Conservation (phyloP, 2,329 filamentous ascomycete genomes). For the Fusarium lyarnte region DNA sequence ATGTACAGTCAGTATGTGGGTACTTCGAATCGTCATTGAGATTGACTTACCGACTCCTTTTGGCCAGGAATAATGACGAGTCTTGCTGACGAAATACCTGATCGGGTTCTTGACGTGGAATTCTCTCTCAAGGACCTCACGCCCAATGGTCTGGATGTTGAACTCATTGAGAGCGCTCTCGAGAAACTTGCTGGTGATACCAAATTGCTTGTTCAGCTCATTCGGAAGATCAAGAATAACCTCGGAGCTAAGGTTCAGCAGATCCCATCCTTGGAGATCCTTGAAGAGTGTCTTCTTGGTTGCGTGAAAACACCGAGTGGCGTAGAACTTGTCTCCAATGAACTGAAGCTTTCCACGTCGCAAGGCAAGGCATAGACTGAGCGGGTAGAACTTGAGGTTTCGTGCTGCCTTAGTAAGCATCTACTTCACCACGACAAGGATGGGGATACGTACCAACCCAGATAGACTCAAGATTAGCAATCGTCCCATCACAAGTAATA, state of each 20-base stretch:
- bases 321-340: slow-evolving; percentile 52
- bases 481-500: slow-evolving; percentile 55
- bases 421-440: accelerated
- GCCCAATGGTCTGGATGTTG: slow-evolving; percentile 53
- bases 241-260: slow-evolving; percentile 55
- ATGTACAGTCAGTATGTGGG: accelerated
- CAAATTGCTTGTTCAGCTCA: slow-evolving; percentile 49
- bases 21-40: too few relatives aligned
- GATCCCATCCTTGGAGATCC: slow-evolving; percentile 53
- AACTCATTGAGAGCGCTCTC: slow-evolving; percentile 32
- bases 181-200: slow-evolving; percentile 52
- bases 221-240: slow-evolving; percentile 53
- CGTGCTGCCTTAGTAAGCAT: slow-evolving; percentile 47
- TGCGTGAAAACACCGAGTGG: slow-evolving; percentile 47
- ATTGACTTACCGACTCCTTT: slow-evolving; percentile 55
- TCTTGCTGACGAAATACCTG: slow-evolving; percentile 52
- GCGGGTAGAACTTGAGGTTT: slow-evolving; percentile 59
- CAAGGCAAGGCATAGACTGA: slow-evolving; percentile 49
- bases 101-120: slow-evolving; percentile 46
- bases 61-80: slow-evolving; percentile 60
- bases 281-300: slow-evolving; percentile 48
- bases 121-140: slow-evolving; percentile 49
- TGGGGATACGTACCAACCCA: slow-evolving; percentile 47
- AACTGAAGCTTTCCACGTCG: slow-evolving; percentile 50
- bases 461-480: slow-evolving; percentile 60